Base-by-base conservation (phyloP, 805 yeast genomes). In the Starmera caribaea region DNA sequence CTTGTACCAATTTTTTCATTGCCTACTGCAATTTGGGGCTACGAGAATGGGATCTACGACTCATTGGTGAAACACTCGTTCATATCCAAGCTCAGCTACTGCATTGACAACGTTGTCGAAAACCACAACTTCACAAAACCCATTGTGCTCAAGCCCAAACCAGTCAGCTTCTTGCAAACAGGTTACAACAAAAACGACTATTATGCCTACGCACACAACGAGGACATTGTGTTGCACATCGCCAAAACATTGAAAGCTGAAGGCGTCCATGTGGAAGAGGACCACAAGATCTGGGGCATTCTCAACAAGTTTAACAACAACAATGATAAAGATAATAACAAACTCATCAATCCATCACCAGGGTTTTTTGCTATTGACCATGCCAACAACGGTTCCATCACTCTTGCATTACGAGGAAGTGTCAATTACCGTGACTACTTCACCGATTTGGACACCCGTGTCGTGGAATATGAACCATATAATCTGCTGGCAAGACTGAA, bases 321-420 rank as follows among this genome's bases (percentile, higher is more conserved):
- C 3, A 34, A 36, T 29, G 38, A 41, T n/a, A 14, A 29, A 13
- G 29, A 36, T 11, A 17, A 16, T 27, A 33, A 24, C 6, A 30
- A 8, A 6, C 15, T 14, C 3, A 3, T 30, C n/a, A 30, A 32
- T 10, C 21, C 16, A 2, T 35, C 49, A 2, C 45, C 39, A 7
- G 86, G 87, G 0, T 73, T 61, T 51, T 65, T 74, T 32, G 74
- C 76, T 8, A 59, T 71, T 12, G 83, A 78, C 53, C 72, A 68
- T 45, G 34, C 36, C 17, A 50, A 49, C 2, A 52, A 57, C 30
- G 57, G 68, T 32, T 64, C 71, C 29, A 59, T 82, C 7, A 55
- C 75, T 5, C 51, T 81, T 35, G 72, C 69, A 0, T 75, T 78
- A 45, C 67, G 85, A 58, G 92, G 92, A 6, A 73, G 86, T 0